Evolutionary conservation across 805 yeast genomes (phyloP), one percentile per base, ranked within the genome.

Genomic region (Ogataea methanolica): DNA sequence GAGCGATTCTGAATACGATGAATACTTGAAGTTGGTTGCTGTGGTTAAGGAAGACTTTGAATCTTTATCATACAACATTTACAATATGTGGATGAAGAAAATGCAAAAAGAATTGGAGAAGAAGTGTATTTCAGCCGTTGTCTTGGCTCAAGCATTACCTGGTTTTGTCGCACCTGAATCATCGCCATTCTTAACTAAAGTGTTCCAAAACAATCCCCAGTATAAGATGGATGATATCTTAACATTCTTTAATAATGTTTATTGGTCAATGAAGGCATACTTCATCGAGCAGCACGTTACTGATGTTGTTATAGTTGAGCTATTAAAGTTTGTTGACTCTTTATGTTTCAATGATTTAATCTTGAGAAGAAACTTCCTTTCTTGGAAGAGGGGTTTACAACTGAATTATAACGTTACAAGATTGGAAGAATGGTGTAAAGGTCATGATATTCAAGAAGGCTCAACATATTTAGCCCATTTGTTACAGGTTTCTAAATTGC

Each of bases 381-480:
- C 96, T 11, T 94, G 99, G 99, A 94, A 92, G 72, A 85, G 99
- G 64, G 98, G 98, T 42, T 77, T 94, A 57, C 99, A 94, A 70
- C 82, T 94, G 69, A 94, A 90, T 66, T 94, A 94, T 71, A 94
- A 94, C 67, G 95, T 91, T 46, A 94, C 99, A 3, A 80, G 98
- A 61, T 77, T 94, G 59, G 97, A 90, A 67, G 99, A 94, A 71
- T 94, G 99, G 99, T 92, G 98, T 69, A 92, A 89, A 71, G 82
- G 89, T 7, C 97, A 92, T 66, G 91, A 86, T 44, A 80, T 94
- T 52, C 85, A 86, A 43, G 96, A 91, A 63, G 96, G 95, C 2
- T 79, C 92, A 4, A 80, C 83, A 36, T 83, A 89, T 61, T 76
- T 94, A 63, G 83, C 84, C 52, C 97, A 91, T 63, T 74, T 94